A percentile compares a stretch with the other conserved stretches of the same genome.
Conservation (phyloP, 768 basidiomycete species). For the Boletus rubropictus region DNA sequence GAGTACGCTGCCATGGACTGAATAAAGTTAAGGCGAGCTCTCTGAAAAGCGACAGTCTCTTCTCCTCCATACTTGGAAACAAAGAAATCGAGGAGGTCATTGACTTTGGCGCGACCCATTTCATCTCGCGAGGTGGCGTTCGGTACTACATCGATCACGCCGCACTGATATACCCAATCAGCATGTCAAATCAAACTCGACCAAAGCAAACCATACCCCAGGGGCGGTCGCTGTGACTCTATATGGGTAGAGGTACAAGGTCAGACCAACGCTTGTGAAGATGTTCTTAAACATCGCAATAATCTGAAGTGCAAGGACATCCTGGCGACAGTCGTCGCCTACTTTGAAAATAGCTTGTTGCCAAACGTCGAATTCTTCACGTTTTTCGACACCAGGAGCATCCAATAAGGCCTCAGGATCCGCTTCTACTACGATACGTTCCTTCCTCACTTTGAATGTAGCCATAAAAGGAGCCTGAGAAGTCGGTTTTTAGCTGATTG, state of each 20-base stretch:
- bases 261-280: conserved; percentile 82
- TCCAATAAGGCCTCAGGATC: conserved; percentile 73
- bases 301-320: conserved; percentile 92
- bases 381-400: conserved; percentile 51
- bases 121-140: conserved; percentile 97
- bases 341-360: conserved; percentile 99
- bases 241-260: conserved; percentile 90
- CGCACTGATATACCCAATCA: conserved; percentile 57
- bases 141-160: conserved; percentile 97
- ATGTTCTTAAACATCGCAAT: conserved; percentile 99
- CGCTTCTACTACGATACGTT: conserved; percentile 57
- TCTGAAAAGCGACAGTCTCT: conserved; percentile 86
- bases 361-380: conserved; percentile 81
- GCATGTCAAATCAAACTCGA: neutral
- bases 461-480: conserved; percentile 99
- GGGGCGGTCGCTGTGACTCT: conserved; percentile 95
- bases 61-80: conserved; percentile 87
- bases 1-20: conserved; percentile 99
- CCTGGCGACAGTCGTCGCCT: conserved; percentile 97
- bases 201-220: conserved; percentile 55
- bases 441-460: conserved; percentile 96
- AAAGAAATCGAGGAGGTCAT: conserved; percentile 93
- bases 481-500: neutral
- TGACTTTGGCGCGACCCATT: conserved; percentile 98
- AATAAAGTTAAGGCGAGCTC: conserved; percentile 91